A percentile compares a stretch with the other conserved stretches of the same genome.
phyloP scores from a whole-genome alignment of 306 rosid genomes.

The Glycine tomentella region DNA sequence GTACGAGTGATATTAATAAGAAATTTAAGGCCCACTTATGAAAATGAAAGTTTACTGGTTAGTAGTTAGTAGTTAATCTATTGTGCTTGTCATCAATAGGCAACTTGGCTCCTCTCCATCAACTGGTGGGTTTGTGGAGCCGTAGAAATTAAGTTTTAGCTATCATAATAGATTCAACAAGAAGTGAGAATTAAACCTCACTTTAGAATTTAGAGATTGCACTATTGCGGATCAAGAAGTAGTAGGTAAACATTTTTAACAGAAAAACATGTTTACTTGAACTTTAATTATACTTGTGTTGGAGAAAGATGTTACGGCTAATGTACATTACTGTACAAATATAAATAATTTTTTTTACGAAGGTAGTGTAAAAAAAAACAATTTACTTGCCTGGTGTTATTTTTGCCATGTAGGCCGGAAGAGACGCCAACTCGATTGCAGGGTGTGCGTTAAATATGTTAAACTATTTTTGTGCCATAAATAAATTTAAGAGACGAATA shows the following conservation, averaged over 20 bases:
- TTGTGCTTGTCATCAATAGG: constrained; percentile 5
- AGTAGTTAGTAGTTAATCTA: background rate
- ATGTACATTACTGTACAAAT: no score
- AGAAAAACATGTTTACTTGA: constrained; percentile 7
- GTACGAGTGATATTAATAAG: background rate
- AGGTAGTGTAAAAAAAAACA: no score
- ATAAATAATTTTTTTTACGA: no score
- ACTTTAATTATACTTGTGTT: constrained; percentile 9
- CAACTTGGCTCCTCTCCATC: background rate
- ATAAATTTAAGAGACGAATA: background rate
- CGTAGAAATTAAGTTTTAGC: constrained; percentile 31
- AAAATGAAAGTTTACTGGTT: constrained; percentile 30
- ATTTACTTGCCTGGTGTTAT: no score
- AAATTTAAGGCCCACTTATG: constrained; percentile 24
- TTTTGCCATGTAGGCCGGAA: no score
- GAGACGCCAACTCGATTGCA: no score
- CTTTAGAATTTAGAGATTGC: no score
- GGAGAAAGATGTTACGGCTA: background rate
- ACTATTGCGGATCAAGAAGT: background rate
- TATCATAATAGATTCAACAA: background rate
- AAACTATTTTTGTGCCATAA: no score
- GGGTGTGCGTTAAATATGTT: no score
- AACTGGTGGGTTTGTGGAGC: constrained; percentile 20
- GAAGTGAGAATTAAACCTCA: background rate
- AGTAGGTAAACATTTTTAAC: background rate